A percentile compares a stretch with the other conserved stretches of the same genome.
Conservation (phyloP, 2,329 filamentous ascomycete species). For the Hypoxylon sp. region DNA sequence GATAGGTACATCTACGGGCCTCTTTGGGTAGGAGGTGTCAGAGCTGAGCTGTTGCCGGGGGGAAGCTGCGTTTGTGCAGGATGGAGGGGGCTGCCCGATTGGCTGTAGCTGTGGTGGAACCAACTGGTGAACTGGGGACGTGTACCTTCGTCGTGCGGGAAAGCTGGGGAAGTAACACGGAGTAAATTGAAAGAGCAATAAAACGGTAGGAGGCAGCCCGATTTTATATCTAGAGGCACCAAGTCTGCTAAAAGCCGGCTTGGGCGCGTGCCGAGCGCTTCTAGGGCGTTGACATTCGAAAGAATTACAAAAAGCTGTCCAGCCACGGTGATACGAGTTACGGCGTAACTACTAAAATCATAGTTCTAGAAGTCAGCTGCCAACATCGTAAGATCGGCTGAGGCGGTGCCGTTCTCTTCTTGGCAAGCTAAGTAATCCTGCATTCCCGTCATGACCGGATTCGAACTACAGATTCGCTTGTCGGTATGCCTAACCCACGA, state of each 20-base stretch:
- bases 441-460: slow-evolving; percentile 10
- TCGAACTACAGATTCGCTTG: slow-evolving; percentile 11
- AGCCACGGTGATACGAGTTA: slow-evolving; percentile 16
- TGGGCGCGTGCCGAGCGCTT: neutral
- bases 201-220: neutral
- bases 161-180: slow-evolving; percentile 30
- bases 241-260: neutral
- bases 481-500: slow-evolving; percentile 23
- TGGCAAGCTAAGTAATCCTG: slow-evolving; percentile 10
- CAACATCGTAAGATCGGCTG: slow-evolving; percentile 38
- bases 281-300: neutral
- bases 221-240: neutral
- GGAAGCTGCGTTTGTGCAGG: slow-evolving; percentile 6
- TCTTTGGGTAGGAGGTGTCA: slow-evolving; percentile 4
- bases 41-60: slow-evolving; percentile 25
- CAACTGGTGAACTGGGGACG: neutral
- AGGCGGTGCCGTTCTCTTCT: slow-evolving; percentile 30
- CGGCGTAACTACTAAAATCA: neutral
- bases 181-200: neutral
- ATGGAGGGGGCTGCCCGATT: neutral
- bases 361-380: slow-evolving; percentile 19
- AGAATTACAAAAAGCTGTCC: neutral
- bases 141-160: slow-evolving; percentile 2
- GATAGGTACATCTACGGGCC: too few species aligned
- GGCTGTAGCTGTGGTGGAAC: slow-evolving; percentile 18